Conservation (phyloP, 441 rosid species). For the Croton setiger region DNA sequence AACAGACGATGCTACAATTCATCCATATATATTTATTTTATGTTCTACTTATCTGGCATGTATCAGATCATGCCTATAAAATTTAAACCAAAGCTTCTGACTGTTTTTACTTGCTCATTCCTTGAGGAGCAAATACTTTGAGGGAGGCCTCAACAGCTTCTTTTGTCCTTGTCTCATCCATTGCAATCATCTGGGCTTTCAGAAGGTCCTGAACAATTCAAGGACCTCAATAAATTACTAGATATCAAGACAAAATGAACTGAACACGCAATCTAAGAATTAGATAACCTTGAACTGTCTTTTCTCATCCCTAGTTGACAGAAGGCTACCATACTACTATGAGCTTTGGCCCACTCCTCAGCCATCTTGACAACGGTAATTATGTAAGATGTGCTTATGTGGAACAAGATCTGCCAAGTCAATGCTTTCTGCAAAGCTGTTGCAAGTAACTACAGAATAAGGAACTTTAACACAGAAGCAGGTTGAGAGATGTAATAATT, state of each 20-base stretch:
- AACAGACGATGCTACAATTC: neutral
- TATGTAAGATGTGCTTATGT: conserved; percentile 86
- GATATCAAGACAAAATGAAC: conserved; percentile 23
- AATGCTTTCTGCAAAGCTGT: conserved; percentile 73
- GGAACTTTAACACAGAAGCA: conserved; percentile 10
- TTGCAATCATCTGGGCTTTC: conserved; percentile 59
- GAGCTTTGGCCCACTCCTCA: conserved; percentile 74
- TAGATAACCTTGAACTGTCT: conserved; percentile 71
- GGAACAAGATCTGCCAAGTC: conserved; percentile 69
- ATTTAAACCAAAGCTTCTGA: conserved; percentile 12
- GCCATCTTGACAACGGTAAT: conserved; percentile 79
- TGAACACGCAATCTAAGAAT: conserved; percentile 13
- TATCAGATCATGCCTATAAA: conserved; percentile 4
- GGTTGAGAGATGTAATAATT: neutral
- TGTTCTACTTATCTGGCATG: neutral
- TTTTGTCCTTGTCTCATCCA: conserved; percentile 88
- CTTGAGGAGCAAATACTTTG: conserved; percentile 80
- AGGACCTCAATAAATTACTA: conserved; percentile 19
- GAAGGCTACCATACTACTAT: conserved; percentile 64
- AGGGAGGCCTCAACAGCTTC: conserved; percentile 86
- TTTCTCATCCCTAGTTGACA: conserved; percentile 82
- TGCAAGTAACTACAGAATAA: conserved; percentile 21
- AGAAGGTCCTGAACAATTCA: conserved; percentile 61
- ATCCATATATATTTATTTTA: neutral
- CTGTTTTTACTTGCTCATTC: conserved; percentile 66